phyloP scores from a whole-genome alignment of 495 filamentous ascomycete genomes.

The Hypoxylon crocopeplum region DNA sequence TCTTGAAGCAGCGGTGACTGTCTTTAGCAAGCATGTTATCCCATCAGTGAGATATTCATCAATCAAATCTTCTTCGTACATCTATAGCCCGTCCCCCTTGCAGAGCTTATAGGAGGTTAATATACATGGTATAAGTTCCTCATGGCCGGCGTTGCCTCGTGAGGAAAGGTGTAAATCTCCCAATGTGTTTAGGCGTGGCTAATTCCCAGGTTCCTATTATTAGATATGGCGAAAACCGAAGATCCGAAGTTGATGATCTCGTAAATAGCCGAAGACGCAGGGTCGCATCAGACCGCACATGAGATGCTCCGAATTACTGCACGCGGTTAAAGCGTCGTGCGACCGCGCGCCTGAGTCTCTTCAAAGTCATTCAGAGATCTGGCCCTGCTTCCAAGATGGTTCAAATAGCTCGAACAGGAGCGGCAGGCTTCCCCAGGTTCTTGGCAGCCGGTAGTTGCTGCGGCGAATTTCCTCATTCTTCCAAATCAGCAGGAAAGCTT shows the following conservation, averaged over 20 bases:
- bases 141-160: not conserved
- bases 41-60: too few relatives aligned
- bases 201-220: conserved; percentile 26
- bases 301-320: conserved; percentile 37
- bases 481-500: not conserved
- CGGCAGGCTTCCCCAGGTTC: conserved; percentile 30
- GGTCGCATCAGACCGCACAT: conserved; percentile 11
- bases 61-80: too few relatives aligned
- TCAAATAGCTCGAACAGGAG: conserved; percentile 18
- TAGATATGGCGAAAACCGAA: conserved; percentile 4
- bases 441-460: conserved; percentile 37
- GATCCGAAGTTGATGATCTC: conserved; percentile 3
- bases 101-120: not conserved
- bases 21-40: too few relatives aligned
- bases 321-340: conserved; percentile 27
- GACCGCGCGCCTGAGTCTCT: not conserved
- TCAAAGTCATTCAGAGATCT: conserved; percentile 2
- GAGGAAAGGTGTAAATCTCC: not conserved
- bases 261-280: conserved; percentile 36
- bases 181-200: conserved; percentile 8
- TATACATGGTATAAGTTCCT: not conserved
- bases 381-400: conserved; percentile 19
- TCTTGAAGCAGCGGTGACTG: too few relatives aligned
- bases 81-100: not conserved
- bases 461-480: not conserved